These are phyloP conservation scores for Chaetoscypha palmicola DNA, from an alignment of 2,329 filamentous ascomycete species.

Conservation along the genomic window DNA sequence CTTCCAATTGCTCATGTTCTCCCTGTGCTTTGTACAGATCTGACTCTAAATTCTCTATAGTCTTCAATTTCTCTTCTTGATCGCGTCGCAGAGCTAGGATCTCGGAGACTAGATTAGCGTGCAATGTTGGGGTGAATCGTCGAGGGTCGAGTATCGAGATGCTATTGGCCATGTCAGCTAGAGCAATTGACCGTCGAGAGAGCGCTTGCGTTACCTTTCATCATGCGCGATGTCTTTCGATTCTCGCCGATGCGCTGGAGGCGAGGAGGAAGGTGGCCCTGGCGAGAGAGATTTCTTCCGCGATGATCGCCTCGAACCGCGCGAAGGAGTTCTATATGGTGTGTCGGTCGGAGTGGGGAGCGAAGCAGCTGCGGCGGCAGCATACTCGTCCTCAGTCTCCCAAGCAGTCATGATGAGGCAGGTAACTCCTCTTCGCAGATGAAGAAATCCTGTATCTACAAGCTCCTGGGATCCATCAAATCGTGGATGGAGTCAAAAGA, in stretches of 20 bases:
- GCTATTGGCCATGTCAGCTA: constrained; percentile 28
- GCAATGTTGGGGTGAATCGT: constrained; percentile 88
- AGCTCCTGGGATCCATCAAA: constrained; percentile 6
- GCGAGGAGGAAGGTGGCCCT: constrained; percentile 54
- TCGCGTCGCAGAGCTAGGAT: constrained; percentile 83
- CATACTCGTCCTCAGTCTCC: constrained; percentile 58
- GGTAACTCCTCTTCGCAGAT: background rate
- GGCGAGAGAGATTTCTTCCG: constrained; percentile 54
- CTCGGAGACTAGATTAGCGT: constrained; percentile 90
- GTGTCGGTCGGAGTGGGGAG: constrained; percentile 66
- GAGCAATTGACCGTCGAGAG: constrained; percentile 34
- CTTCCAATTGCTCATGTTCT: constrained; percentile 67
- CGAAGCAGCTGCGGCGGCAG: constrained; percentile 48
- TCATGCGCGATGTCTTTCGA: constrained; percentile 55
- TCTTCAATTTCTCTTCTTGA: constrained; percentile 78
- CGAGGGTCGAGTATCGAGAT: constrained; percentile 72
- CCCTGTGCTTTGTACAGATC: constrained; percentile 62
- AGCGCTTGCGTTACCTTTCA: constrained; percentile 40
- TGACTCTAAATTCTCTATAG: constrained; percentile 79
- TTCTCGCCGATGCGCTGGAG: constrained; percentile 38
- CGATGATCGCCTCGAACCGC: constrained; percentile 46
- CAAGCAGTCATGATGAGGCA: constrained; percentile 43
- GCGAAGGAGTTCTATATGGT: constrained; percentile 66
- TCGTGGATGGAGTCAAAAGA: too few relatives aligned
- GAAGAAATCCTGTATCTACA: constrained; percentile 2